A percentile compares a stretch with the other conserved stretches of the same genome.
These are phyloP conservation scores for Naganishia sp. DNA, from an alignment of 1,284 basidiomycete species.

Conservation along the genomic window DNA sequence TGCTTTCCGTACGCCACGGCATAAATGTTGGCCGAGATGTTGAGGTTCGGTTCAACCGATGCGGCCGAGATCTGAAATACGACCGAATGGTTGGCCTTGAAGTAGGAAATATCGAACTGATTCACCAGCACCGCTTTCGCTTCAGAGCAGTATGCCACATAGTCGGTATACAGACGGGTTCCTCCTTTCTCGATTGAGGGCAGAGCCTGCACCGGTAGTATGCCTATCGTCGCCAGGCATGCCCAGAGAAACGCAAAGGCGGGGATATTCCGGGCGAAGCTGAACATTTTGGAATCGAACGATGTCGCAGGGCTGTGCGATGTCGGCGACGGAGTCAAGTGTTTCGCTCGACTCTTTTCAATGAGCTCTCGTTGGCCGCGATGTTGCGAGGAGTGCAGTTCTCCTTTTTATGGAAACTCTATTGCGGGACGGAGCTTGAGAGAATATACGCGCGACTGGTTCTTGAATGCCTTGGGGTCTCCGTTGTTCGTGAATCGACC, in stretches of 20 bases:
- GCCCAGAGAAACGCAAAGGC: constrained; percentile 12
- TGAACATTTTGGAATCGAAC: not conserved
- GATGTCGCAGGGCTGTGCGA: not conserved
- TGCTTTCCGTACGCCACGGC: constrained; percentile 79
- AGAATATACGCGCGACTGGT: too few species aligned
- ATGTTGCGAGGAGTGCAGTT: too few species aligned
- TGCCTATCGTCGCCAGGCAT: constrained; percentile 10
- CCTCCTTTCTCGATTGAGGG: constrained; percentile 20
- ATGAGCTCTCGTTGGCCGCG: too few species aligned
- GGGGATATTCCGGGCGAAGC: not conserved
- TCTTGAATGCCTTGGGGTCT: too few species aligned
- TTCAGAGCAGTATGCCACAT: constrained; percentile 81
- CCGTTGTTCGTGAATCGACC: too few species aligned
- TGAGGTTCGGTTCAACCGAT: constrained; percentile 63
- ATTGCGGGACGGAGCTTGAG: too few species aligned
- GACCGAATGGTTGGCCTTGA: constrained; percentile 62
- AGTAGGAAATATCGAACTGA: constrained; percentile 76
- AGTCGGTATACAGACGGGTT: constrained; percentile 66
- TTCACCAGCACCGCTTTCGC: constrained; percentile 76
- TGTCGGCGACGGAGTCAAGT: not conserved
- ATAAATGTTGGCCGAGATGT: constrained; percentile 73
- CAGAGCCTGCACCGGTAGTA: not conserved
- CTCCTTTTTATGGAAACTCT: too few species aligned
- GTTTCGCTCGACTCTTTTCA: too few species aligned
- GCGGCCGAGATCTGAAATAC: constrained; percentile 47